phyloP scores from a whole-genome alignment of 139 green algal genomes.

The Chlorella sp. region DNA sequence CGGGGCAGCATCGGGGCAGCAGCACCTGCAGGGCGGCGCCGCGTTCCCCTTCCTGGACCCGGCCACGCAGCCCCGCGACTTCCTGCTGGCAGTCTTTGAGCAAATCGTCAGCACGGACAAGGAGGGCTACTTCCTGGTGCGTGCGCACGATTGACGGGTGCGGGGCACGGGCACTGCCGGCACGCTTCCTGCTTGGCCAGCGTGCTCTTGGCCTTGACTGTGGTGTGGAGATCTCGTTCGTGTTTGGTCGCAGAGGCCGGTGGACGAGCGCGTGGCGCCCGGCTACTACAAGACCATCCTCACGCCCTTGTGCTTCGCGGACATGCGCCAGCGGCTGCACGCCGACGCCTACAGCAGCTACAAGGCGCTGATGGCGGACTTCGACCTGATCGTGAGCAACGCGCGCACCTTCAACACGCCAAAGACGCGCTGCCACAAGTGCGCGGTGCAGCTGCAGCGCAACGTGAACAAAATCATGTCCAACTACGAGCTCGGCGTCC shows the following conservation, averaged over 20 bases:
- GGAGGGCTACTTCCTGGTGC: conserved; percentile 24
- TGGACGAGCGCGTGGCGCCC: conserved; percentile 32
- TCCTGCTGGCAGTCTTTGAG: conserved; percentile 12
- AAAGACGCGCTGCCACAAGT: conserved; percentile 39
- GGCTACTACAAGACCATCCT: conserved; percentile 45
- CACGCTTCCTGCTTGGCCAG: background rate
- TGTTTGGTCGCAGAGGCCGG: conserved; percentile 13
- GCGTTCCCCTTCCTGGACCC: too few species aligned
- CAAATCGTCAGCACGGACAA: conserved; percentile 16
- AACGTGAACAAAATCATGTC: conserved; percentile 34
- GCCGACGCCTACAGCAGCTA: conserved; percentile 35
- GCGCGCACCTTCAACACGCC: conserved; percentile 44
- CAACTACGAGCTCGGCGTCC: conserved; percentile 31
- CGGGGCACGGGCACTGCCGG: background rate
- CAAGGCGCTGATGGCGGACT: conserved; percentile 17
- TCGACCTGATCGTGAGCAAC: conserved; percentile 47
- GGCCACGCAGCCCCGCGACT: background rate
- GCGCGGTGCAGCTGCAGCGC: conserved; percentile 36
- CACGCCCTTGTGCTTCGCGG: conserved; percentile 46
- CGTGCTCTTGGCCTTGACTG: too few species aligned
- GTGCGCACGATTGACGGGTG: background rate
- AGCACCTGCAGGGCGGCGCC: too few species aligned
- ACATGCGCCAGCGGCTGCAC: conserved; percentile 36
- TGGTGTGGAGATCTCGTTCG: too few species aligned
- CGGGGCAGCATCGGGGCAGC: too few species aligned